A percentile compares a stretch with the other conserved stretches of the same genome.
Evolutionary conservation across 805 yeast species (phyloP).

Genomic region (Groenewaldozyma salmanticensis): DNA sequence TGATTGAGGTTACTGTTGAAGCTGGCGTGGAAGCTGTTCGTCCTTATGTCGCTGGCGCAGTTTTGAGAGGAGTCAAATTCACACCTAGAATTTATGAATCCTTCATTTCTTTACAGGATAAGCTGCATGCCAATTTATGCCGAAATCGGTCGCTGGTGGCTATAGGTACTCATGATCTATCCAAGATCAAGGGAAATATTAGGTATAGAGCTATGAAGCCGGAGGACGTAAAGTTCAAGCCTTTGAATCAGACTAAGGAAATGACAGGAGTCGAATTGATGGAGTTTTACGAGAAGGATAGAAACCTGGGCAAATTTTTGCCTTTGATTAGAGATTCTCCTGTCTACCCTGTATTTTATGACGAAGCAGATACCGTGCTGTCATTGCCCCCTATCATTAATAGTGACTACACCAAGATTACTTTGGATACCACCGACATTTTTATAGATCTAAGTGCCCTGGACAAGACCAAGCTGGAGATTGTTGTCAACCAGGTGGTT

Average conservation of each 20-base stretch:
- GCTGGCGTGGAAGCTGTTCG: constrained; percentile 65
- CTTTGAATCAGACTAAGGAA: constrained; percentile 32
- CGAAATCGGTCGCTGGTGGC: constrained; percentile 97
- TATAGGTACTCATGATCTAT: constrained; percentile 95
- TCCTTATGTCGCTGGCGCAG: constrained; percentile 94
- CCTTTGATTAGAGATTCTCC: constrained; percentile 84
- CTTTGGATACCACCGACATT: constrained; percentile 74
- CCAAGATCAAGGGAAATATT: constrained; percentile 58
- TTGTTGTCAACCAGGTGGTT: constrained; percentile 84
- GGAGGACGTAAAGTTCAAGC: constrained; percentile 50
- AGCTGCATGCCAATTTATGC: constrained; percentile 87
- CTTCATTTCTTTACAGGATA: constrained; percentile 92
- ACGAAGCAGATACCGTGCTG: constrained; percentile 64
- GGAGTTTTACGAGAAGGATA: constrained; percentile 86
- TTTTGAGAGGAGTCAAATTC: constrained; percentile 73
- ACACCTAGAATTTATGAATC: constrained; percentile 84
- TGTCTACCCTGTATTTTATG: constrained; percentile 83
- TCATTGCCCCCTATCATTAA: constrained; percentile 97
- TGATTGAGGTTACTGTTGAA: constrained; percentile 57
- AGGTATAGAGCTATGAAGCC: constrained; percentile 81
- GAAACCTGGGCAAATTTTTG: constrained; percentile 78
- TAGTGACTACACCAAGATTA: constrained; percentile 81
- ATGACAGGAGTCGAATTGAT: constrained; percentile 71
- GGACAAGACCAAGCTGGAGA: constrained; percentile 86
- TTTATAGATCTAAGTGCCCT: constrained; percentile 93